phyloP scores from a whole-genome alignment of 2,329 filamentous ascomycete genomes.

The Cladosporium cucumerinum region DNA sequence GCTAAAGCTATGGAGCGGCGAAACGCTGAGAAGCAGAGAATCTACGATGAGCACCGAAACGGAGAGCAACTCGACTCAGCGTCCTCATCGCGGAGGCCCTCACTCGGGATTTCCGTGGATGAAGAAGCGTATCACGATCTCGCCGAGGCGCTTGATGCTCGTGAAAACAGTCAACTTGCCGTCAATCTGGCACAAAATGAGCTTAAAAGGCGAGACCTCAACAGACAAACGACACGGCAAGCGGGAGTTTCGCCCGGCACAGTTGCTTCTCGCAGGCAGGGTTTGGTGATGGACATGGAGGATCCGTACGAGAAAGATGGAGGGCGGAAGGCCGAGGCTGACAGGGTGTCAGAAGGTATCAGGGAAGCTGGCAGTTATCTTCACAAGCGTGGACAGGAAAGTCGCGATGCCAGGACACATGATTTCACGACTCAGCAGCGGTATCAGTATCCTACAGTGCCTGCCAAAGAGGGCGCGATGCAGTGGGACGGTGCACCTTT shows the following conservation, averaged over 20 bases:
- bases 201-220: slow-evolving; percentile 63
- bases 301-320: neutral
- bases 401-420: slow-evolving; percentile 8
- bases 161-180: slow-evolving; percentile 70
- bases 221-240: slow-evolving; percentile 48
- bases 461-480: slow-evolving; percentile 38
- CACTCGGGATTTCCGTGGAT: slow-evolving; percentile 11
- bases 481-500: slow-evolving; percentile 31
- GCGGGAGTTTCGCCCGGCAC: slow-evolving; percentile 52
- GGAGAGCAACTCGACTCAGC: slow-evolving; percentile 18
- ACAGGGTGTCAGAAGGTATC: slow-evolving; percentile 22
- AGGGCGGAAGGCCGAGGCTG: slow-evolving; percentile 10
- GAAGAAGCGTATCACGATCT: slow-evolving; percentile 15
- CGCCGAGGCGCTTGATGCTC: slow-evolving; percentile 55
- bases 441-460: slow-evolving; percentile 47
- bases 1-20: slow-evolving; percentile 48
- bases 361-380: slow-evolving; percentile 27
- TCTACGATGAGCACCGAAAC: slow-evolving; percentile 22
- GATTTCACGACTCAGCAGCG: slow-evolving; percentile 5
- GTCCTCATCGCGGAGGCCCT: slow-evolving; percentile 20
- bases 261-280: slow-evolving; percentile 29
- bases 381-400: slow-evolving; percentile 18
- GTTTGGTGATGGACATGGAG: slow-evolving; percentile 23
- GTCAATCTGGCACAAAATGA: slow-evolving; percentile 73
- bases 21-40: slow-evolving; percentile 29